Evolutionary conservation across 1,284 basidiomycete genomes (phyloP).

Genomic region (Thecaphora frezii): DNA sequence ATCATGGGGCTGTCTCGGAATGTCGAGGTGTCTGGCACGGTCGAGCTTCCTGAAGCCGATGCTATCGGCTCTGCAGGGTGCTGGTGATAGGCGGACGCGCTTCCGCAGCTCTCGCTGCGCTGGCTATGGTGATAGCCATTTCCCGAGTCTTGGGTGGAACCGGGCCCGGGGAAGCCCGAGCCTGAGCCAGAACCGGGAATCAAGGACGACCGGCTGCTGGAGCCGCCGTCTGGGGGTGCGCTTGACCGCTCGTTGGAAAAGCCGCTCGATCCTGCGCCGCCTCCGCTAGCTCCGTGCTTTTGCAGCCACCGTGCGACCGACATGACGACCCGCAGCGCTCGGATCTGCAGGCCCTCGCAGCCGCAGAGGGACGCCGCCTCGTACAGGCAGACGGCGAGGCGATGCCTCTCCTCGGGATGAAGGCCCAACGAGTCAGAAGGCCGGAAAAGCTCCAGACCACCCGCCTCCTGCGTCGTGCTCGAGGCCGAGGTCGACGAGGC

Average conservation of each 20-base stretch:
- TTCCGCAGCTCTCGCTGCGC: no score
- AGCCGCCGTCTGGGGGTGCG: neutral
- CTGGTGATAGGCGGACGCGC: no score
- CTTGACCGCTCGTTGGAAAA: neutral
- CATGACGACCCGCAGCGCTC: conserved; percentile 61
- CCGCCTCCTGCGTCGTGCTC: conserved; percentile 17
- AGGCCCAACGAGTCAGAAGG: conserved; percentile 30
- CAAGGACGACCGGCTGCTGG: neutral
- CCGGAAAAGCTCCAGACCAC: conserved; percentile 47
- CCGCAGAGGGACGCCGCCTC: conserved; percentile 89
- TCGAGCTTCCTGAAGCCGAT: no score
- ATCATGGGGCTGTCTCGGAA: no score
- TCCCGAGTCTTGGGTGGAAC: neutral
- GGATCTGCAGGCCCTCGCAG: conserved; percentile 81
- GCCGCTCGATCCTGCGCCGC: conserved; percentile 6
- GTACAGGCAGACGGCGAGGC: conserved; percentile 83
- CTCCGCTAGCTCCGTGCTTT: conserved; percentile 30
- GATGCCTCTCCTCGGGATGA: conserved; percentile 69
- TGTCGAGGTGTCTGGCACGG: no score
- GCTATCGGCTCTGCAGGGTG: no score
- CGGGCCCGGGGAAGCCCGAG: neutral
- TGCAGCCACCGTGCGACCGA: conserved; percentile 39
- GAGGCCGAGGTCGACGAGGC: conserved; percentile 13
- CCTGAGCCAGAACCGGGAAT: neutral
- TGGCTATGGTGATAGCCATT: neutral